Evolutionary conservation across 192 early-diverging fungal genomes (phyloP), one percentile per base, ranked within the genome.

Genomic region (Funneliformis geosporum): DNA sequence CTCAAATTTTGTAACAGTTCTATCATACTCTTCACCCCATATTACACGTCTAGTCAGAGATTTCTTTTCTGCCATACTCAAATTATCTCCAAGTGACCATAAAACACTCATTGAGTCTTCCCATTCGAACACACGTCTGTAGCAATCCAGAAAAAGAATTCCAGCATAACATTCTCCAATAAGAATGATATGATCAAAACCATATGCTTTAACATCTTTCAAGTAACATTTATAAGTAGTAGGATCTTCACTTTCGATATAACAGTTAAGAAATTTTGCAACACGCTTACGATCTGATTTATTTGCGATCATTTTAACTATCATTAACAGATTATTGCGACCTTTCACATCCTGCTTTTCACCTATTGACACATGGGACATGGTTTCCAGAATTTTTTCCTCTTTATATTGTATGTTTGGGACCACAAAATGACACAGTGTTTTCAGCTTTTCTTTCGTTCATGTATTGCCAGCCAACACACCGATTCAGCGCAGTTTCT

Each of bases 141-240:
- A 73, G 8, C 72, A 73, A 23, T 73, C 72, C 72, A 73, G 25
- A 73, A 73, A 73, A 73, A 73, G 72, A 73, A 73, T 33, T 5
- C 72, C 47, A 55, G 25, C 27, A 1, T 55, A 0, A 73, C 4
- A 7, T 8, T 73, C 38, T 16, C 72, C 72, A 47, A 73, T 73
- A 3, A 73, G 1, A 8, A 73, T 73, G 3, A 55, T 73, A 55
- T 73, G 72, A 73, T 73, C 72, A 73, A 73, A 73, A 59, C 72
- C 72, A n/a, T 28, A 73, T 47, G 5, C 0, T 55, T 59, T 73
- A 38, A 73, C 25, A 25, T 4, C 0, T 73, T 73, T 47, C 47
- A 73, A 16, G 33, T 73, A 59, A 73, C 50, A 73, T n/a, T 16
- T 73, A 55, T 16, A 73, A 70, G 28, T 21, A 70, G 39, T 9